These are phyloP conservation scores for Tympanopsis confertula DNA, from an alignment of 2,329 filamentous ascomycete genomes.

Conservation along the genomic window DNA sequence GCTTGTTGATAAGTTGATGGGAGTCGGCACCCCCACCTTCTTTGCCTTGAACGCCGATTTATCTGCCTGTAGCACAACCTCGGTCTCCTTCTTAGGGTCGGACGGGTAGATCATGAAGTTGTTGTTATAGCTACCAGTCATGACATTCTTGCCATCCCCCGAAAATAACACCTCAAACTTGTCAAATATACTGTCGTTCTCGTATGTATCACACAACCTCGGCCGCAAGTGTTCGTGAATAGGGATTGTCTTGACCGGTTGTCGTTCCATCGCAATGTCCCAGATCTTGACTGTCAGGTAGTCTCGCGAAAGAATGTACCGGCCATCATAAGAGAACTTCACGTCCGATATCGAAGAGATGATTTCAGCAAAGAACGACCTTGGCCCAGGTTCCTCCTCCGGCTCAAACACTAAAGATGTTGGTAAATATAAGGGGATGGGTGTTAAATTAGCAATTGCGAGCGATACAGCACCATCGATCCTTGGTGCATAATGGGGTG, in stretches of 20 bases:
- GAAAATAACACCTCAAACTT: conserved; percentile 99
- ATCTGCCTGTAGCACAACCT: conserved; percentile 93
- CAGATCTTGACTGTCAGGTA: conserved; percentile 99
- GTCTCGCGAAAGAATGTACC: conserved; percentile 94
- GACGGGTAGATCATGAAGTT: conserved; percentile 99
- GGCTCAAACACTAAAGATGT: conserved; percentile 77
- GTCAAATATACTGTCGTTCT: conserved; percentile 99
- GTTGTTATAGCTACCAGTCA: conserved; percentile 99
- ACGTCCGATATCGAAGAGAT: conserved; percentile 99
- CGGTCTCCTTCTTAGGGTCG: conserved; percentile 88
- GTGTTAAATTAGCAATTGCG: not conserved
- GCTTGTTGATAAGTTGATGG: conserved; percentile 76
- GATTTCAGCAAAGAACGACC: conserved; percentile 98
- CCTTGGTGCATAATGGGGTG: too few relatives aligned
- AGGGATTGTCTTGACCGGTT: conserved; percentile 94
- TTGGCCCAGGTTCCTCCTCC: conserved; percentile 91
- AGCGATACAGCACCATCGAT: too few relatives aligned
- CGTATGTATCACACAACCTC: conserved; percentile 91
- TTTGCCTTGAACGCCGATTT: conserved; percentile 99
- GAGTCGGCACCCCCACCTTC: conserved; percentile 95
- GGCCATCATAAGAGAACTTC: conserved; percentile 88
- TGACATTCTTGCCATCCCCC: conserved; percentile 94
- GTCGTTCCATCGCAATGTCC: conserved; percentile 98
- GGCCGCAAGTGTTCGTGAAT: conserved; percentile 95
- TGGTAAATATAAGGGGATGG: conserved; percentile 9